Base-by-base conservation (phyloP, 768 basidiomycete species). In the Tylopilus intermedius region DNA sequence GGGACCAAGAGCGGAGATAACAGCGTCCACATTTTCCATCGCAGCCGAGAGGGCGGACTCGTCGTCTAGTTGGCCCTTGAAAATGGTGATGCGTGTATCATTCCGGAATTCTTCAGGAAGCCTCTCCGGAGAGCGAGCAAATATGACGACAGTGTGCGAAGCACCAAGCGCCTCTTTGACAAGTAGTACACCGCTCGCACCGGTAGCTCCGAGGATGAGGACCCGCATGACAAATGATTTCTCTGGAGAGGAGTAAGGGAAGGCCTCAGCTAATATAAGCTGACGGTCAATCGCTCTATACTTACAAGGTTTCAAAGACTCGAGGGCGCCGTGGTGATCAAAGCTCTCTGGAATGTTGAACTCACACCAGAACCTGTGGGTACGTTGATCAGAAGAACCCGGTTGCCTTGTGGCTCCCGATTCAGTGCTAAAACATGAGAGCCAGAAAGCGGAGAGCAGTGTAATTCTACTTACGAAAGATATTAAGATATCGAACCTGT, bases 131-230 rank as follows among this genome's bases (percentile, higher is more conserved):
- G 78, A 80, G 30, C 86, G 81, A 10, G 78, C 84, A 50, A 80
- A 88, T 49, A 88, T 57, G 53, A 87, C 72, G 55, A 88, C 59
- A 4, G 74, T 71, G 57, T 78, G 74, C 5, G 63, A 58, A 21
- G 68, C 67, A 15, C 69, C 61, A 15, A 89, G 76, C 5, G 75
- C 70, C 60, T 84, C 77, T 47, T 80, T 76, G 51, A 83, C 74
- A 53, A 88, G 72, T 15, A 77, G 74, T 42, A 78, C 67, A 45
- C 87, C 88, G 33, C 69, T 67, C 13, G 80, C 75, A 1, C 87
- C 86, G 3, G 87, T 90, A 22, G 76, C 82, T 15, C 87, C 88
- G n/a, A 90, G 74, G 53, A 89, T 72, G 49, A 89, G 73, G 51
- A 87, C 60, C 24, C 74, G 81, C 79, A 79, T 79, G 15, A 33